Base-by-base conservation (phyloP, 176 grass and related monocot genomes). In the Phyllostachys edulis region DNA sequence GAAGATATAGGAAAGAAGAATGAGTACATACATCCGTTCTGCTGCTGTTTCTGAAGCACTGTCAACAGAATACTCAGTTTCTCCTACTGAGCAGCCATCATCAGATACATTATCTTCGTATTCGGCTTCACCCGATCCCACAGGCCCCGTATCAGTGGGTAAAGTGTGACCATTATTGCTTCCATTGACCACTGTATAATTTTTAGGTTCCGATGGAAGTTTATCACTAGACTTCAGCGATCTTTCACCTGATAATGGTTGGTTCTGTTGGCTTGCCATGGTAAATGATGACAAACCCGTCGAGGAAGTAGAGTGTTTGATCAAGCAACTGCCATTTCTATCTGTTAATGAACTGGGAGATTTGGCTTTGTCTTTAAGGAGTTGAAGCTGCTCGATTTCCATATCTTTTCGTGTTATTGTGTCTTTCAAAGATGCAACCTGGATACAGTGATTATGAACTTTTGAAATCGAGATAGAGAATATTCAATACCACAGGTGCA, bases 401-500 rank as follows among this genome's bases (percentile, higher is more conserved):
- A 92, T 86, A 84, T 96, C 93, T 82, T 99, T 99, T 49, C 67
- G 92, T 65, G 86, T 72, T 91, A 96, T 76, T 39, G 90, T 89
- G 61, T 94, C 97, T 80, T 96, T 99, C 66, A 99, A 89, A 86
- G 85, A 99, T 77, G 91, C 82, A 82, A 99, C 97, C 97, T 99
- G 85, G 51, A 89, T 54, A 73, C 44, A 55, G 73, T 20, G 62
- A 51, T 4, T 16, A 81, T 34, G 36, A 74, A 78, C 7, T 67
- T 75, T n/a, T 62, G 24, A 85, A 78, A 85, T 52, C 40, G 3
- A 81, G n/a, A 73, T 67, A 69, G 26, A 76, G n/a, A 75, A 68
- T 49, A 59, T 68, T 52, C 32, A 69, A 46, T 23, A 80, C 27
- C 21, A 20, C 61, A 59, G 9, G 39, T 42, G 23, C 42, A 60